Evolutionary conservation across 495 filamentous ascomycete genomes (phyloP).

Genomic region (Neurospora sp.): DNA sequence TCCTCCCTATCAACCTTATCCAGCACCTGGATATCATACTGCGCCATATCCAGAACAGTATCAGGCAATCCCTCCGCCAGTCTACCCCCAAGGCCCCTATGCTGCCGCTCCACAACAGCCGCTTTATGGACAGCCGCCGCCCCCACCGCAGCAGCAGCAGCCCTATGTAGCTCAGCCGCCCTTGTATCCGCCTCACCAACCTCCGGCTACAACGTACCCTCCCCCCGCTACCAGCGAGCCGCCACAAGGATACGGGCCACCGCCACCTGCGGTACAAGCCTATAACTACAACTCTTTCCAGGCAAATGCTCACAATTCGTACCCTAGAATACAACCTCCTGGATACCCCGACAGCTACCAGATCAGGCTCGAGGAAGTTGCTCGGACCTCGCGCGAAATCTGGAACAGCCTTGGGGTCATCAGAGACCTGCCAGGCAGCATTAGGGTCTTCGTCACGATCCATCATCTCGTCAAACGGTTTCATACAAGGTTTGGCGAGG

Average conservation of each 20-base stretch:
- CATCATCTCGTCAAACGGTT: slow-evolving; percentile 50
- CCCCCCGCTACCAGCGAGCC: slow-evolving; percentile 11
- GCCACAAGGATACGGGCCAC: slow-evolving; percentile 9
- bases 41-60: slow-evolving; percentile 28
- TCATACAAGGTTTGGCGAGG: slow-evolving; percentile 40
- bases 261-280: slow-evolving; percentile 11
- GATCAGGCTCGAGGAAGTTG: slow-evolving; percentile 47
- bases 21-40: slow-evolving; percentile 29
- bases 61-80: slow-evolving; percentile 11
- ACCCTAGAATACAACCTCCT: slow-evolving; percentile 1
- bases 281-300: slow-evolving; percentile 20
- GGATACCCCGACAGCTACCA: slow-evolving; percentile 31
- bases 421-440: slow-evolving; percentile 51
- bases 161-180: slow-evolving; percentile 17
- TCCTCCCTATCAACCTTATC: slow-evolving; percentile 26
- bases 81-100: slow-evolving; percentile 24
- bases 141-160: background rate
- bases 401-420: slow-evolving; percentile 51
- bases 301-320: slow-evolving; percentile 9
- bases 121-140: slow-evolving; percentile 14
- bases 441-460: slow-evolving; percentile 54
- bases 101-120: slow-evolving; percentile 19
- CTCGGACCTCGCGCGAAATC: slow-evolving; percentile 46
- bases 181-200: slow-evolving; percentile 18
- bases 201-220: slow-evolving; percentile 11